Evolutionary conservation across 2,329 filamentous ascomycete genomes (phyloP).

Genomic region (Trichophyton equinum): DNA sequence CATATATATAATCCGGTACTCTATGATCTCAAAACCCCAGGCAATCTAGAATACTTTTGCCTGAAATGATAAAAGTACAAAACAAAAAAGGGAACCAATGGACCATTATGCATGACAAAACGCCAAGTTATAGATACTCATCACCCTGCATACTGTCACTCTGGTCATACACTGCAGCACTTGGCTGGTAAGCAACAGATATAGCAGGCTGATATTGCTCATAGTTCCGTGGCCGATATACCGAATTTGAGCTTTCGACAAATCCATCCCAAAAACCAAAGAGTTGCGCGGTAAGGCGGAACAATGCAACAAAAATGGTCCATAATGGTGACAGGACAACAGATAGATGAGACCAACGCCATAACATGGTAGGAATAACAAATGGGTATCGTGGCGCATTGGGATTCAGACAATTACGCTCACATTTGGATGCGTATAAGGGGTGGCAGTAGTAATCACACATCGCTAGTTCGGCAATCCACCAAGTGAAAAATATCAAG

Average conservation of each 20-base stretch:
- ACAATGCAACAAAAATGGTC: slow-evolving; percentile 21
- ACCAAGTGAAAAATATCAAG: slow-evolving; percentile 36
- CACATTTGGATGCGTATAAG: slow-evolving; percentile 35
- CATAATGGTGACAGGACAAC: slow-evolving; percentile 17
- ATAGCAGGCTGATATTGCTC: neutral
- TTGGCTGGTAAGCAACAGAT: neutral
- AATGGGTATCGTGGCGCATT: slow-evolving; percentile 44
- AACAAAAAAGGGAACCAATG: neutral
- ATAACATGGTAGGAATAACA: slow-evolving; percentile 44
- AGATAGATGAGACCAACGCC: slow-evolving; percentile 33
- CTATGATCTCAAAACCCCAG: neutral
- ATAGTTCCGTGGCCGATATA: neutral
- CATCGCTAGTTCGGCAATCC: slow-evolving; percentile 36
- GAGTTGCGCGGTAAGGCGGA: slow-evolving; percentile 23
- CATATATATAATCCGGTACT: neutral
- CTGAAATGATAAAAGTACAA: neutral
- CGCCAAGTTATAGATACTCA: slow-evolving; percentile 9
- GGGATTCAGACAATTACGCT: slow-evolving; percentile 39
- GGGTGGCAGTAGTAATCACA: slow-evolving; percentile 42
- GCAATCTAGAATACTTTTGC: neutral
- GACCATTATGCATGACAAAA: slow-evolving; percentile 1
- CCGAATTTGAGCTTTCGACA: slow-evolving; percentile 20
- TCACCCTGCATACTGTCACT: slow-evolving; percentile 10
- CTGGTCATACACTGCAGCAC: neutral
- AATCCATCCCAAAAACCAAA: slow-evolving; percentile 33